Conservation (phyloP, 108 stramenopile species). For the Hondaea fermentalgiana region DNA sequence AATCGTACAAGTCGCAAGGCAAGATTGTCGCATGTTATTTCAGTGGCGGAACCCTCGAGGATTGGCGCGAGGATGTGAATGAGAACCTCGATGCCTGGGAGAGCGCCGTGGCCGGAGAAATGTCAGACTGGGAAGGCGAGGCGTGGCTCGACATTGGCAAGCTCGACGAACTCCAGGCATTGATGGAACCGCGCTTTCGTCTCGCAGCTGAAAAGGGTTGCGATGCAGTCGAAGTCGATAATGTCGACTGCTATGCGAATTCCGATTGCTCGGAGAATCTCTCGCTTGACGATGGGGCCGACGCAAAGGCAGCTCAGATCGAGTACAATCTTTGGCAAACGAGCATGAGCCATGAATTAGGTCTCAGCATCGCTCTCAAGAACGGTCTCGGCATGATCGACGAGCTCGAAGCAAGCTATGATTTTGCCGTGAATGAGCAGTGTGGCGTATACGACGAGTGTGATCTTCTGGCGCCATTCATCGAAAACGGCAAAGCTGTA, state of each 20-base stretch:
- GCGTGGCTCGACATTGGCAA: conserved; percentile 26
- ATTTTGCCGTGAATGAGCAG: conserved; percentile 29
- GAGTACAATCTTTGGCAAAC: conserved; percentile 1
- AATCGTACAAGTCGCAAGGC: not conserved
- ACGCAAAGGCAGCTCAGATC: not conserved
- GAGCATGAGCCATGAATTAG: not conserved
- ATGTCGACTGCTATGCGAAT: conserved; percentile 30
- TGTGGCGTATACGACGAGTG: conserved; percentile 28
- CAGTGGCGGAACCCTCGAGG: not conserved
- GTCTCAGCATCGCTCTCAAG: conserved; percentile 13
- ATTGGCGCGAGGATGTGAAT: not conserved
- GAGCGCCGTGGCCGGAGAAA: not conserved
- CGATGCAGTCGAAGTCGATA: conserved; percentile 31
- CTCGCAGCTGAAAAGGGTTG: conserved; percentile 29
- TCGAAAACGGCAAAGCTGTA: not conserved
- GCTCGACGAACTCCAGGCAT: not conserved
- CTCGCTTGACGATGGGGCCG: not conserved
- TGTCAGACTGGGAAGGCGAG: conserved; percentile 21
- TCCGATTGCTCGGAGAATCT: not conserved
- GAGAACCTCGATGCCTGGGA: not conserved
- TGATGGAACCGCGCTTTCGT: conserved; percentile 25
- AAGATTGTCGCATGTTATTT: conserved; percentile 5
- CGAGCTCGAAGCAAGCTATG: not conserved
- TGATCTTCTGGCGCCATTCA: not conserved
- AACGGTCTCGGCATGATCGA: not conserved